phyloP scores from a whole-genome alignment of 1,284 basidiomycete genomes.

The Mycocalia duriaeana region DNA sequence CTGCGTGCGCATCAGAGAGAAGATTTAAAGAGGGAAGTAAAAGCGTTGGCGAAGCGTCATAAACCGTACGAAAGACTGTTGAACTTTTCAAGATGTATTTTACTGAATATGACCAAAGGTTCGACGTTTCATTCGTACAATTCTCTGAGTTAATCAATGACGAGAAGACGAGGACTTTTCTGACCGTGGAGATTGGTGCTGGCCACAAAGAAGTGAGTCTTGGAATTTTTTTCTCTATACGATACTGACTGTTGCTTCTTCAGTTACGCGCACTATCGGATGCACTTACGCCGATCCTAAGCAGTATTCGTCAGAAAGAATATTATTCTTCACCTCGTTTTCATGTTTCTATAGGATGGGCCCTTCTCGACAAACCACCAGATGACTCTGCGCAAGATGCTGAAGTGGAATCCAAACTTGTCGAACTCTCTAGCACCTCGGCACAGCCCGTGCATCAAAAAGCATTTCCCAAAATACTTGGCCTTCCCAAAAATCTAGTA shows the following conservation, averaged over 20 bases:
- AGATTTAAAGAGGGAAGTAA: conserved; percentile 57
- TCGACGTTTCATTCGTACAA: conserved; percentile 63
- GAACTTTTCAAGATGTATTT: conserved; percentile 6
- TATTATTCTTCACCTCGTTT: conserved; percentile 75
- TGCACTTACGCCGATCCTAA: conserved; percentile 48
- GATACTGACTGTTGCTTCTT: conserved; percentile 4
- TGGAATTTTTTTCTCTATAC: background rate
- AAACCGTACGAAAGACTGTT: conserved; percentile 38
- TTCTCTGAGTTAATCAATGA: conserved; percentile 74
- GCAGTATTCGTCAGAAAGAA: conserved; percentile 57
- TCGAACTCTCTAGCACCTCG: conserved; percentile 4
- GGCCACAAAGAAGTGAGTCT: conserved; percentile 62
- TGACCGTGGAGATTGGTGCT: conserved; percentile 71
- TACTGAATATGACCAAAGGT: conserved; percentile 55
- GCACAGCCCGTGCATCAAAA: conserved; percentile 2
- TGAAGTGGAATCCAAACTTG: conserved; percentile 7
- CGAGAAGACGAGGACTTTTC: conserved; percentile 70
- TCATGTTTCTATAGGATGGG: conserved; percentile 81
- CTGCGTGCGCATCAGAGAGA: conserved; percentile 73
- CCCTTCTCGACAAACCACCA: conserved; percentile 39
- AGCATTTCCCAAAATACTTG: conserved; percentile 42
- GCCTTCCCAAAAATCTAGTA: conserved; percentile 47
- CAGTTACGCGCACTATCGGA: conserved; percentile 54
- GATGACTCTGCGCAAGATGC: conserved; percentile 11
- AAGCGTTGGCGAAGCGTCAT: conserved; percentile 37